These are phyloP conservation scores for Microdochium paspali DNA, from an alignment of 2,329 filamentous ascomycete genomes.

Conservation along the genomic window DNA sequence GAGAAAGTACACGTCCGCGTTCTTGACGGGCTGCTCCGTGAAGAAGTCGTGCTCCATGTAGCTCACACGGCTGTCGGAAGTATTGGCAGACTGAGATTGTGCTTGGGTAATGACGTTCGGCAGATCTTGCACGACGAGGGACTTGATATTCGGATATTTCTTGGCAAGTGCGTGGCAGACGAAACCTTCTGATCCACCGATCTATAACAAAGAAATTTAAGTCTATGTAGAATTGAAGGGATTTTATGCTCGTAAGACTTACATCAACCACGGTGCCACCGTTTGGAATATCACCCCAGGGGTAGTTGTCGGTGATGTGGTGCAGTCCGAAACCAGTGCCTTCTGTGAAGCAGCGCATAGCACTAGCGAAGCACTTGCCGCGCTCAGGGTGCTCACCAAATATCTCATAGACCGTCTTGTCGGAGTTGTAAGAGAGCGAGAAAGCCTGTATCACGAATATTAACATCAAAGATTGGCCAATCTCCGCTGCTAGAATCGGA, in stretches of 20 bases:
- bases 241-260: too few species aligned
- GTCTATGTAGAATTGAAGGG: too few species aligned
- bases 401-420: slow-evolving; percentile 9
- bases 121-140: slow-evolving; percentile 19
- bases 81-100: neutral
- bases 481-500: too few species aligned
- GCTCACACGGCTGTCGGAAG: slow-evolving; percentile 5
- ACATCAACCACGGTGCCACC: slow-evolving; percentile 8
- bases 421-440: slow-evolving; percentile 8
- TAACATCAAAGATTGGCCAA: too few species aligned
- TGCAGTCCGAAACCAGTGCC: slow-evolving; percentile 8
- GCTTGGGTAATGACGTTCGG: slow-evolving; percentile 3
- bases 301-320: slow-evolving; percentile 8
- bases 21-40: slow-evolving; percentile 25
- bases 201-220: neutral
- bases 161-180: slow-evolving; percentile 5
- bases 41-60: slow-evolving; percentile 33
- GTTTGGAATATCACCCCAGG: slow-evolving; percentile 7
- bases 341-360: slow-evolving; percentile 10
- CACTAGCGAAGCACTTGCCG: slow-evolving; percentile 10
- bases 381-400: slow-evolving; percentile 10
- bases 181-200: slow-evolving; percentile 9
- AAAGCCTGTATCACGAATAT: slow-evolving; percentile 8
- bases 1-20: slow-evolving; percentile 33
- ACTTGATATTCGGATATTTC: slow-evolving; percentile 2